phyloP scores from a whole-genome alignment of 2,329 filamentous ascomycete genomes.

The Teratosphaeria pseudoeucalypti region DNA sequence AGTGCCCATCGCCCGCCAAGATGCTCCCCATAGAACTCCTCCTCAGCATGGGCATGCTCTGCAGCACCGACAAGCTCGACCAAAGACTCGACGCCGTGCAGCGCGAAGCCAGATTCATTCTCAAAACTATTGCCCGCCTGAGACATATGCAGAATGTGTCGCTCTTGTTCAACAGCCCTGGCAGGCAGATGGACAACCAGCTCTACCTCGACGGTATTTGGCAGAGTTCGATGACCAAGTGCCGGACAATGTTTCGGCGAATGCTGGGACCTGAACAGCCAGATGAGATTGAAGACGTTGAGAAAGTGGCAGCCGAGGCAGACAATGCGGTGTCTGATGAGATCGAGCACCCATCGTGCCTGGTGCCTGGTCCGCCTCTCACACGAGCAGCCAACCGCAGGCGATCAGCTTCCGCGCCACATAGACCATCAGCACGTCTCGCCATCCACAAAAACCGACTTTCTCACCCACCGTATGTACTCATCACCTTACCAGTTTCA shows the following conservation, averaged over 20 bases:
- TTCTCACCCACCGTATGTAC: not conserved
- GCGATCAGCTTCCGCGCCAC: not conserved
- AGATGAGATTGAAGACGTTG: not conserved
- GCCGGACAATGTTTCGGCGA: not conserved
- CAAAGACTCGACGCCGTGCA: slow-evolving; percentile 4
- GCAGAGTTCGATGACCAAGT: not conserved
- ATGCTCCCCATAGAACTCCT: not conserved
- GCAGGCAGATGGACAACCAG: not conserved
- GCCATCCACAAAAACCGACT: not conserved
- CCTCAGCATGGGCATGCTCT: not conserved
- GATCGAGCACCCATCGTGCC: not conserved
- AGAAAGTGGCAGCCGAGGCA: not conserved
- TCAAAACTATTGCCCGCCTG: slow-evolving; percentile 5
- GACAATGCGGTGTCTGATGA: not conserved
- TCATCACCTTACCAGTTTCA: not conserved
- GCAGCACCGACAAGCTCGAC: slow-evolving; percentile 1
- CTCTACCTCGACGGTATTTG: not conserved
- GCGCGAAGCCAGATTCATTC: slow-evolving; percentile 8
- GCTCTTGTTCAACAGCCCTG: slow-evolving; percentile 1
- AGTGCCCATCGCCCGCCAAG: not conserved
- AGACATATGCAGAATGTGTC: slow-evolving; percentile 4
- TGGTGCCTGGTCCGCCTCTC: not conserved
- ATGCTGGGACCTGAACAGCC: not conserved
- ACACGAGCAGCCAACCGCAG: not conserved
- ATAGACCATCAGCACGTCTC: not conserved